Conservation (phyloP, 2,329 filamentous ascomycete species). For the Ophiostoma fasciatum region DNA sequence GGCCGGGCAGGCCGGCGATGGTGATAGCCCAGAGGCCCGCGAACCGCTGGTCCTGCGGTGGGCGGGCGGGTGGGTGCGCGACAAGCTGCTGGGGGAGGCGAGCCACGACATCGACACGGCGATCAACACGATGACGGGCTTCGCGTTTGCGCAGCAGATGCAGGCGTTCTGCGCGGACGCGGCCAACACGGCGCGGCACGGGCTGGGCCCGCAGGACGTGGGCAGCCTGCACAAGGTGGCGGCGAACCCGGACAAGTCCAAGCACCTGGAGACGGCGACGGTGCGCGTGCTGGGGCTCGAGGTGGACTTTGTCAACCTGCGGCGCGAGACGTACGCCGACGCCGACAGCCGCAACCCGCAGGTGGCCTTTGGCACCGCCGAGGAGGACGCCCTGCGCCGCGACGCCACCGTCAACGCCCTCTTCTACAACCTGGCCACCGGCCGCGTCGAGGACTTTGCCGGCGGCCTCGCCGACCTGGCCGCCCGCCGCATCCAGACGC, state of each 20-base stretch:
- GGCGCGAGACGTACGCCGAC: conserved; percentile 70
- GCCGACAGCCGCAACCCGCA: conserved; percentile 81
- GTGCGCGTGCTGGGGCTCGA: conserved; percentile 75
- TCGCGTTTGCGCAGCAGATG: conserved; percentile 55
- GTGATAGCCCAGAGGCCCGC: no score
- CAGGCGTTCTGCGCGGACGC: conserved; percentile 50
- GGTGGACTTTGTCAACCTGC: conserved; percentile 85
- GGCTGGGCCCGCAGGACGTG: conserved; percentile 41
- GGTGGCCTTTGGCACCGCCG: conserved; percentile 84
- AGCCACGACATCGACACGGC: conserved; percentile 77
- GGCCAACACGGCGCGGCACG: conserved; percentile 46
- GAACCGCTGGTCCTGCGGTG: conserved; percentile 54
- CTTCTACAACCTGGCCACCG: conserved; percentile 83
- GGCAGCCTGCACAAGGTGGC: conserved; percentile 76
- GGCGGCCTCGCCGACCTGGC: conserved; percentile 63
- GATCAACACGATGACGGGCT: conserved; percentile 75
- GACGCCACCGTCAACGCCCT: conserved; percentile 93
- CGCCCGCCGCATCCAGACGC: conserved; percentile 62
- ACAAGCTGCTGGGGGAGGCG: conserved; percentile 58
- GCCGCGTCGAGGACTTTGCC: conserved; percentile 72
- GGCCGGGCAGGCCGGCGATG: not conserved
- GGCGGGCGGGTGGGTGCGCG: conserved; percentile 78
- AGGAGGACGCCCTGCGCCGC: conserved; percentile 76
- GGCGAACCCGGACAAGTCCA: conserved; percentile 89
- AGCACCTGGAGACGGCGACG: conserved; percentile 86